Evolutionary conservation across 495 filamentous ascomycete genomes (phyloP).

Genomic region (Talaromyces adpressus): DNA sequence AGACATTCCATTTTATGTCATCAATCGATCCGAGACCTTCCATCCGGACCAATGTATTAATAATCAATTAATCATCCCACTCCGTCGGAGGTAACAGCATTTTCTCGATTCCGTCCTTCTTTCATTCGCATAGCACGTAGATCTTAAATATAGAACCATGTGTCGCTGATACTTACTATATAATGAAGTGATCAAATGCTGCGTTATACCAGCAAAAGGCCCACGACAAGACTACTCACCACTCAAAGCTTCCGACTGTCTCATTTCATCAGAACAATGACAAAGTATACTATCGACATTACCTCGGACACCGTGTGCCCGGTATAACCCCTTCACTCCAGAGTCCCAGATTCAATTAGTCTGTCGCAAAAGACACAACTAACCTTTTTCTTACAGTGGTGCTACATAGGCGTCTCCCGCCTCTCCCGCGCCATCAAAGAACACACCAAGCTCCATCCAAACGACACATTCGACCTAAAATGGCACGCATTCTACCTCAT

Average conservation of each 20-base stretch:
- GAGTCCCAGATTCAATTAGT: too few relatives aligned
- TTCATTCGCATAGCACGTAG: background rate
- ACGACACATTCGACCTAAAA: constrained; percentile 61
- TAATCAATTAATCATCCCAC: background rate
- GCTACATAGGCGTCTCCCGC: constrained; percentile 76
- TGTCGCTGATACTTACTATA: background rate
- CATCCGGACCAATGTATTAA: background rate
- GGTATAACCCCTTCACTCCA: constrained; percentile 26
- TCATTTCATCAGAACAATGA: constrained; percentile 44
- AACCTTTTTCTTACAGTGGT: constrained; percentile 38
- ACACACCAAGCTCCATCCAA: constrained; percentile 53
- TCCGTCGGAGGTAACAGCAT: background rate
- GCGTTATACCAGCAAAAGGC: background rate
- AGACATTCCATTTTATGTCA: background rate
- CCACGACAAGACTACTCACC: background rate
- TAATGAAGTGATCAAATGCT: background rate
- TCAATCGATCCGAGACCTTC: background rate
- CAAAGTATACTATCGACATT: constrained; percentile 68
- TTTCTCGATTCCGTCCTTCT: background rate
- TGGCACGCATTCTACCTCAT: constrained; percentile 82
- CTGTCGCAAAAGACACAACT: constrained; percentile 4
- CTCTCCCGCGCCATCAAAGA: constrained; percentile 60
- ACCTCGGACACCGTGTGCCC: constrained; percentile 74
- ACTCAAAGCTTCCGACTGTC: background rate
- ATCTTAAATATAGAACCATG: background rate